Evolutionary conservation across 192 early-diverging fungal species (phyloP), one percentile per base, ranked within the genome.

Genomic region (Coemansia sp.): DNA sequence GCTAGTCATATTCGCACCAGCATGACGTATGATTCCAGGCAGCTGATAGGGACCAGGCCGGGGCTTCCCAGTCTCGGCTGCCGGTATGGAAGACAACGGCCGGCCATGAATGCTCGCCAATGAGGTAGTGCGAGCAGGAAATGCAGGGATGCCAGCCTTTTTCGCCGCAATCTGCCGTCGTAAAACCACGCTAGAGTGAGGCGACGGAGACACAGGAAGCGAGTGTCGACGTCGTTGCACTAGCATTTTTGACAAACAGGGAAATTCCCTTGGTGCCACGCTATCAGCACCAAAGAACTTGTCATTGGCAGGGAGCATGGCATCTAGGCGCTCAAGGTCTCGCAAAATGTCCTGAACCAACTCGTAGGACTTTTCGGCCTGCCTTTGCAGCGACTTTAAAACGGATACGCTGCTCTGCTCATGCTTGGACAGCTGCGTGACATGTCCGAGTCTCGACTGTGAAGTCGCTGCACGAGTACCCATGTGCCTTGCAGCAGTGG

Each of bases 301-400:
- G 14, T 68, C 76, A 12, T 38, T 50, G 10, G 21, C 34, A 2
- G 80, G 80, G 31, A 78, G 62, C 10, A 58, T 62, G 5, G 75
- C 69, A 27, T 84, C 81, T 17, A 84, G 67, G 25, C 81, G 72
- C 65, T 84, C 81, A 27, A 84, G 63, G 31, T 84, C 81, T 29
- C 72, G 77, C 31, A 84, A 37, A 55, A 84, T 78, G 19, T 78
- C 73, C 61, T 84, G 81, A 10, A 84, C 58, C 60, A 84, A 42
- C 70, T 84, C 81, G 45, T 84, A 84, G 12, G 81, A 75, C 39
- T 78, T 78, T 66, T 84, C 81, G 1, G 81, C 67, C 45, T 84
- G 81, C 11, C 77, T 67, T 67, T 84, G 81, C 7, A 84, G 63
- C 41, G 69, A 65, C 25, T 70, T 72, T 51, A 84, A 36, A 27